A percentile compares a stretch with the other conserved stretches of the same genome.
These are phyloP conservation scores for Candida neerlandica DNA, from an alignment of 1,139 yeast species.

Conservation along the genomic window DNA sequence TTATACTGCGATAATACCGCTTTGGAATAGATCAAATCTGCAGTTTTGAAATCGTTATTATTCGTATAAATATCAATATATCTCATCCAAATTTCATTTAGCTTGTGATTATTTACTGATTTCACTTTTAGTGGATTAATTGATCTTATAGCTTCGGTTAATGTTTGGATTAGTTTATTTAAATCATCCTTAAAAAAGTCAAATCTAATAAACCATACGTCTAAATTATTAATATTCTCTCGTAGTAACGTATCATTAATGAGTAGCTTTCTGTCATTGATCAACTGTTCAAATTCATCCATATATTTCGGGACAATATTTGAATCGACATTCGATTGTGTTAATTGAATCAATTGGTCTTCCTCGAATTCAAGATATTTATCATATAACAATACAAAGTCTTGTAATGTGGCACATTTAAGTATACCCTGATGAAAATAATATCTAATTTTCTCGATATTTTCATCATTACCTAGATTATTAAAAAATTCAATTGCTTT, in stretches of 20 bases:
- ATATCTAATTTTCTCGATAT: constrained; percentile 46
- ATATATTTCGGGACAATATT: constrained; percentile 44
- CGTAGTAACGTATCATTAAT: constrained; percentile 68
- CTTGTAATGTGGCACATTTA: constrained; percentile 54
- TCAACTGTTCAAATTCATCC: constrained; percentile 54
- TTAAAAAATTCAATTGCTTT: constrained; percentile 54
- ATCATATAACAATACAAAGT: constrained; percentile 68
- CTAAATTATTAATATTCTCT: constrained; percentile 62
- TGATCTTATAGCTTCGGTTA: constrained; percentile 65
- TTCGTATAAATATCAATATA: constrained; percentile 69
- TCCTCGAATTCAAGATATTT: constrained; percentile 67
- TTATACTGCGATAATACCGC: constrained; percentile 74
- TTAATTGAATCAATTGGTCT: constrained; percentile 28
- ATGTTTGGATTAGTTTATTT: constrained; percentile 54
- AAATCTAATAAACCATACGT: constrained; percentile 69
- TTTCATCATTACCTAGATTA: constrained; percentile 18
- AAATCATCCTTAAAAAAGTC: constrained; percentile 33
- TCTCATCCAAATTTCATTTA: constrained; percentile 65
- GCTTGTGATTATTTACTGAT: constrained; percentile 22
- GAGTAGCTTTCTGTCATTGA: constrained; percentile 56
- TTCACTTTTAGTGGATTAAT: constrained; percentile 64
- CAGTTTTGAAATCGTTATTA: constrained; percentile 57
- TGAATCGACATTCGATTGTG: constrained; percentile 25
- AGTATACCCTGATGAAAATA: constrained; percentile 52
- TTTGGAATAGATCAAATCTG: constrained; percentile 63